phyloP scores from a whole-genome alignment of 2,329 filamentous ascomycete genomes.

The Endoconidiophora polonica region DNA sequence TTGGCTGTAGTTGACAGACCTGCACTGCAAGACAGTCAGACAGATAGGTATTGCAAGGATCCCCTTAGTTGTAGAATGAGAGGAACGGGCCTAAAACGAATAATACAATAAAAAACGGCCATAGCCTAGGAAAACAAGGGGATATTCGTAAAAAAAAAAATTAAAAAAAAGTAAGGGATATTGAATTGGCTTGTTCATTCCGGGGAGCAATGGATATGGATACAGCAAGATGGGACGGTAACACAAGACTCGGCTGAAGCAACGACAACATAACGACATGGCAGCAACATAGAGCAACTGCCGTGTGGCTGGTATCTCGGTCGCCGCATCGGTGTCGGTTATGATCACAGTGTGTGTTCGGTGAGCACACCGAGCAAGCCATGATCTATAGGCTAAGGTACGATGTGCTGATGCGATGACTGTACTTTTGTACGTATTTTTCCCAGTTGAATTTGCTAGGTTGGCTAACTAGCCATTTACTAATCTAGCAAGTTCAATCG shows the following conservation, averaged over 20 bases:
- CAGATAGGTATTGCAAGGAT: not conserved
- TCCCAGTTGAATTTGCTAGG: no score
- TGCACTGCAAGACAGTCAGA: no score
- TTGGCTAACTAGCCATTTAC: no score
- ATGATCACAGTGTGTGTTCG: not conserved
- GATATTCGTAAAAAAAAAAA: not conserved
- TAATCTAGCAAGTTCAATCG: no score
- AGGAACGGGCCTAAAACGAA: not conserved
- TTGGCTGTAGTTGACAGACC: no score
- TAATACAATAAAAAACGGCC: not conserved
- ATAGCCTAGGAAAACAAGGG: not conserved
- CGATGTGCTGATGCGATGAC: no score
- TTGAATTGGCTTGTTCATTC: not conserved
- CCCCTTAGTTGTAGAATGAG: not conserved
- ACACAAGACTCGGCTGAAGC: conserved; percentile 6
- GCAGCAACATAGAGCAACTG: not conserved
- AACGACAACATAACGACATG: not conserved
- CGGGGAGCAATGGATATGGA: not conserved
- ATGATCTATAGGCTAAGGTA: not conserved
- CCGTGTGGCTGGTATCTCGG: not conserved
- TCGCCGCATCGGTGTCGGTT: not conserved
- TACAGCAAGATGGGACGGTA: conserved; percentile 7
- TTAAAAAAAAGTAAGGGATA: not conserved
- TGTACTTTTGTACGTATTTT: no score
- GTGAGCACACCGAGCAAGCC: not conserved